Base-by-base conservation (phyloP, 1,284 basidiomycete species). In the Pseudozyma sp. region DNA sequence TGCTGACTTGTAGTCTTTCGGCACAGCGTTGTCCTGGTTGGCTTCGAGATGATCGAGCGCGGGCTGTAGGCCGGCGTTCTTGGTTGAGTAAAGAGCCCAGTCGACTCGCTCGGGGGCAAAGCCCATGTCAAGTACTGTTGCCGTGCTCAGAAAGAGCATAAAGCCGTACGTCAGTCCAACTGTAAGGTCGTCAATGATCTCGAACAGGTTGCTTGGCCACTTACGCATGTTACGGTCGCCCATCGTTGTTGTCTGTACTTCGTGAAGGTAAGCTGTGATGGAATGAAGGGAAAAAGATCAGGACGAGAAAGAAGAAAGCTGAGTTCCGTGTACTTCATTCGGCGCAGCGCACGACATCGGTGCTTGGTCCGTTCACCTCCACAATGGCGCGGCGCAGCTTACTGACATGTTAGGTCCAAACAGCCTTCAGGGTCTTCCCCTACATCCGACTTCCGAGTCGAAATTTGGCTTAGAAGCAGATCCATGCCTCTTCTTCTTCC, bases 31-130 rank as follows among this genome's bases (percentile, higher is more conserved):
- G 49, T 82, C 83, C 47, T 79, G 74, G 43, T 85, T 77, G 11
- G 75, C 81, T 42, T 82, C 78, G 25, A 85, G 69, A 50, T 85
- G 83, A 43, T 85, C 82, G n/a, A 85, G 73, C 3, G 82, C 81
- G 7, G 80, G 67, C 58, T 82, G 77, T 1, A 85, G 73, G 3
- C 80, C 78, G 6, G 70, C 66, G 39, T 70, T 72, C 21, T 67
- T 63, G 2, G 83, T 84, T 0, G 59, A 67, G 9, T 74, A 78
- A 13, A 85, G 76, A 9, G 83, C 82, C 82, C 82, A 85, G 13
- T 83, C 83, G 36, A 84, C 77, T 49, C 82, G 71, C 34, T 79
- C 80, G 0, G 65, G 70, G 18, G 68, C 77, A 43, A 85, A 85
- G 54, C 83, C 83, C 83, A 84, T 84, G 21, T 81, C 81, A 13